Evolutionary conservation across 2,329 filamentous ascomycete species (phyloP).

Genomic region (Colletotrichum endophyticum): DNA sequence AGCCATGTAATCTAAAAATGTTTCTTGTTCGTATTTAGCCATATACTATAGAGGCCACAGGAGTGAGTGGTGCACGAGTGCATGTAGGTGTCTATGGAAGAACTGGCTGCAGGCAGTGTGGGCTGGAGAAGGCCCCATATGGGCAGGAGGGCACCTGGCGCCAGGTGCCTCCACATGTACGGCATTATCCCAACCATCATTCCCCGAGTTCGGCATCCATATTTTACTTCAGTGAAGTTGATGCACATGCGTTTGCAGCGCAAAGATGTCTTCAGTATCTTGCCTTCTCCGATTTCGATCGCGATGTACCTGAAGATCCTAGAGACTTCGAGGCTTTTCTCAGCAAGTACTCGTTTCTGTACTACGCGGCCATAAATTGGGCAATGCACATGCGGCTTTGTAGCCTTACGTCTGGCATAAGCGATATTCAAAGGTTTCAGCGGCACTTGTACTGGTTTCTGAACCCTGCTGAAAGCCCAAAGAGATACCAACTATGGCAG

Average conservation of each 20-base stretch:
- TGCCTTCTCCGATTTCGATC: neutral
- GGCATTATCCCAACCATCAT: too few relatives aligned
- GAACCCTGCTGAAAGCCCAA: rapidly evolving
- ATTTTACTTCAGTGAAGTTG: neutral
- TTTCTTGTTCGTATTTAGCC: too few relatives aligned
- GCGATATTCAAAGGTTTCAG: rapidly evolving
- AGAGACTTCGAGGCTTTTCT: neutral
- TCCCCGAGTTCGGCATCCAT: too few relatives aligned
- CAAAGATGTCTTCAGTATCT: neutral
- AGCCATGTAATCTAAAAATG: too few relatives aligned
- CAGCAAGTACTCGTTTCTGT: rapidly evolving
- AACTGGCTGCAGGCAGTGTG: too few relatives aligned
- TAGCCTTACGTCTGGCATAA: rapidly evolving
- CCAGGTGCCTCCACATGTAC: too few relatives aligned
- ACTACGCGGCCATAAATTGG: rapidly evolving
- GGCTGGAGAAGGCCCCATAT: too few relatives aligned
- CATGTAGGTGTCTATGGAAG: too few relatives aligned
- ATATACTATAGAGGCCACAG: too few relatives aligned
- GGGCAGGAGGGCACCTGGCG: too few relatives aligned
- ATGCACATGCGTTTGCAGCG: neutral
- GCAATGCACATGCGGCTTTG: neutral
- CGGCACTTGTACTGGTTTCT: rapidly evolving
- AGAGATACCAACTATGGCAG: neutral
- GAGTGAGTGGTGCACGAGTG: too few relatives aligned
- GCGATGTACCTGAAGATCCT: rapidly evolving